Base-by-base conservation (phyloP, 805 yeast species). In the Hanseniaspora jakobsenii region DNA sequence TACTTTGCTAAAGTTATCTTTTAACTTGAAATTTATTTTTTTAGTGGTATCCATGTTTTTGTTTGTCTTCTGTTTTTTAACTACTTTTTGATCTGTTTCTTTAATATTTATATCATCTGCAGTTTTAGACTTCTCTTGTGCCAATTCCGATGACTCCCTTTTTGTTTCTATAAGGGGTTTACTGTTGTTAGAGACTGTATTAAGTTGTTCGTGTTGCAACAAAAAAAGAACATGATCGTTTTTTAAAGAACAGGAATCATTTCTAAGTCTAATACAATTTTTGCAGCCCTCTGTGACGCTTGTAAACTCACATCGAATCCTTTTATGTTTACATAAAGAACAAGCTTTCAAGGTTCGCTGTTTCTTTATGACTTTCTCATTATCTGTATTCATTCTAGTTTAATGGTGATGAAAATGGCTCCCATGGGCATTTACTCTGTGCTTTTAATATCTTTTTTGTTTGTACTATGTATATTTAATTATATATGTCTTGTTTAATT, bases 291-390 rank as follows among this genome's bases (percentile, higher is more conserved):
- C 19, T 9, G 34, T 18, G 4, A 42, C 14, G 17, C 22, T 35
- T 8, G 35, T 27, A 16, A 42, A 36, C 12, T 39, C 42, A 14
- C 48, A 46, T 26, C 45, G 22, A 3, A 35, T 32, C 36, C 38
- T 46, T 17, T 39, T 46, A 17, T 32, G 32, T 21, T 36, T 46
- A 18, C 48, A 46, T n/a, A 30, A 16, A 13, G 27, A 36, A 22
- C 48, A 46, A 4, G 48, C 48, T 22, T 40, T 46, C 2, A 46
- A 19, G 12, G 45, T 39, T 46, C 48, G n/a, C n/a, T n/a, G n/a
- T n/a, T n/a, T n/a, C n/a, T n/a, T n/a, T n/a, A n/a, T n/a, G n/a
- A n/a, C n/a, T n/a, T n/a, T n/a, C n/a, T n/a, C n/a, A n/a, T n/a
- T n/a, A n/a, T n/a, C n/a, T n/a, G n/a, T n/a, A n/a, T n/a, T n/a